phyloP scores from a whole-genome alignment of 257 asterid species.

The Eucommia ulmoides region DNA sequence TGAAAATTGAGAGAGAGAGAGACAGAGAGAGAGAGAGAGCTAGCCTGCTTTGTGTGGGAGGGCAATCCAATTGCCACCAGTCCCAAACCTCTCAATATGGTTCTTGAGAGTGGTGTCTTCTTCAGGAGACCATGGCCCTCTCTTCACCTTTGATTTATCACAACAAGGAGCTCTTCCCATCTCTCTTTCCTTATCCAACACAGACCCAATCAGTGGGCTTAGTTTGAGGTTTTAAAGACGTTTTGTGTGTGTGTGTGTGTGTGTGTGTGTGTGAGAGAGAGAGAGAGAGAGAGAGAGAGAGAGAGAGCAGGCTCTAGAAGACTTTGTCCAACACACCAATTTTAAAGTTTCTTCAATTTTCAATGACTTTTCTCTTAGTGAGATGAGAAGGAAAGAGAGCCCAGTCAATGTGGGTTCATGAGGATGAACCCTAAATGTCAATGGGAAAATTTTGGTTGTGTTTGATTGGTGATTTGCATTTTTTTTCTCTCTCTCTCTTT shows the following conservation, averaged over 20 bases:
- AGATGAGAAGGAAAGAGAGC: conserved; percentile 15
- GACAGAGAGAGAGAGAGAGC: conserved; percentile 8
- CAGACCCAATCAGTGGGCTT: not conserved
- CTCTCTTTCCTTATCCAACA: not conserved
- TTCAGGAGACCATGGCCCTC: conserved; percentile 78
- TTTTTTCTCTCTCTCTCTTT: no score
- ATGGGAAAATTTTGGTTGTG: no score
- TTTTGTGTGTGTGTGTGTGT: no score
- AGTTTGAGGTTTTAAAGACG: no score
- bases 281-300: conserved; percentile 1
- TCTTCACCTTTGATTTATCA: conserved; percentile 58
- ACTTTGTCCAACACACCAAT: conserved; percentile 29
- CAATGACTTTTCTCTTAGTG: not conserved
- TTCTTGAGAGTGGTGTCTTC: conserved; percentile 46
- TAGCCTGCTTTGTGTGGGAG: conserved; percentile 59
- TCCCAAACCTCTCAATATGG: conserved; percentile 35
- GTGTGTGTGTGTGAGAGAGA: not conserved
- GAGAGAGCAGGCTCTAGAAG: not conserved
- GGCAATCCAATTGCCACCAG: conserved; percentile 63
- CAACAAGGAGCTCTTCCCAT: conserved; percentile 90
- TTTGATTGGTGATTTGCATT: no score
- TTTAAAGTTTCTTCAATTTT: conserved; percentile 3
- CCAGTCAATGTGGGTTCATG: conserved; percentile 27
- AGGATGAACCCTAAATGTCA: no score
- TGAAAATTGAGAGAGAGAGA: not conserved